A percentile compares a stretch with the other conserved stretches of the same genome.
Evolutionary conservation across 2,329 filamentous ascomycete genomes (phyloP).

Genomic region (Diaporthe velutina): DNA sequence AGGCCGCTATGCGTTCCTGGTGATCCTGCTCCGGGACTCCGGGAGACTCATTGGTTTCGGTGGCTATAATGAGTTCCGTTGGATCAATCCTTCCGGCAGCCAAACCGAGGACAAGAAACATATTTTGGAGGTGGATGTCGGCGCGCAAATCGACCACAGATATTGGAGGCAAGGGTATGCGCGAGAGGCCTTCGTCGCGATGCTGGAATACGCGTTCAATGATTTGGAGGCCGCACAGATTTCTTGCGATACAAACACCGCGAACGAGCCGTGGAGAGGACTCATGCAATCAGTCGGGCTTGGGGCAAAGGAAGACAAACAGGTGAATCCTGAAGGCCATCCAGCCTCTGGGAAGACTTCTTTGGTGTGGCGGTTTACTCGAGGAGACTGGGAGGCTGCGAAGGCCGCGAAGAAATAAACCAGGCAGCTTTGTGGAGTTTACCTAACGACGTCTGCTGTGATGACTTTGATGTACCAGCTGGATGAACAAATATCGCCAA

Average conservation of each 20-base stretch:
- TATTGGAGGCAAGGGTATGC: not conserved
- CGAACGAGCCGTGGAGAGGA: not conserved
- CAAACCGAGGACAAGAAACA: not conserved
- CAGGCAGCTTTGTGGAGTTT: not conserved
- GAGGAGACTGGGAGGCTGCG: not conserved
- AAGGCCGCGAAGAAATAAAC: not conserved
- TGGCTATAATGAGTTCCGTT: not conserved
- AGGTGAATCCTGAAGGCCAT: constrained; percentile 1
- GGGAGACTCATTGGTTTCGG: not conserved
- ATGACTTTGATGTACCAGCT: not conserved
- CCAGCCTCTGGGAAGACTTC: not conserved
- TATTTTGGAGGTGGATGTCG: not conserved
- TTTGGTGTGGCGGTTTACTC: not conserved
- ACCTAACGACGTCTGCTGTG: not conserved
- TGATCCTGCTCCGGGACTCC: not conserved
- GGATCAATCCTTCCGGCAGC: not conserved
- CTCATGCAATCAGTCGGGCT: constrained; percentile 6
- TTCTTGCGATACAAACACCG: constrained; percentile 2
- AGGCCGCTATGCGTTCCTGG: not conserved
- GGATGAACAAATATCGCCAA: too few species aligned
- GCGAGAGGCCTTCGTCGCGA: not conserved
- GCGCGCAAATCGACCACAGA: not conserved
- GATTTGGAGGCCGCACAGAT: not conserved
- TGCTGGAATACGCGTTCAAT: constrained; percentile 3
- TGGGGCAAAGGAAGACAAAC: not conserved